Conservation (phyloP, 106 monocot species). For the Amphibolis antarctica region DNA sequence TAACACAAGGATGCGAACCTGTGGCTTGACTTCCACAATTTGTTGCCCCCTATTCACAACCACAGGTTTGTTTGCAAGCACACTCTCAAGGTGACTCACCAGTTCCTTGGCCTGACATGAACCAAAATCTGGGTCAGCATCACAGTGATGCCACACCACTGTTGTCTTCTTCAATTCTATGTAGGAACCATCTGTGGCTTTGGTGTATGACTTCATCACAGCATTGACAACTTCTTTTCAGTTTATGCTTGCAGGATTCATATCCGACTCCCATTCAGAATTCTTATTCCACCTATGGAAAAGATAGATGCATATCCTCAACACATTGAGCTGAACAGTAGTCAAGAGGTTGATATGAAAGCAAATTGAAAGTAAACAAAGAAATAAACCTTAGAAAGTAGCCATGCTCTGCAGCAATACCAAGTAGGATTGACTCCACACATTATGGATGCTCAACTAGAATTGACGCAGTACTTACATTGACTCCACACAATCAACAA, state of each 20-base stretch:
- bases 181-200: constrained; percentile 53
- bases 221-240: constrained; percentile 55
- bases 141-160: constrained; percentile 42
- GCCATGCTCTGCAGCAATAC: constrained; percentile 67
- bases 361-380: no score
- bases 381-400: constrained; percentile 40
- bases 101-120: constrained; percentile 24
- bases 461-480: no score
- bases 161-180: constrained; percentile 56
- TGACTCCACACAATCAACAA: no score
- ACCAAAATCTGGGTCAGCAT: constrained; percentile 23
- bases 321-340: not conserved
- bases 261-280: constrained; percentile 40
- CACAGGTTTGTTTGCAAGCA: constrained; percentile 33
- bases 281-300: constrained; percentile 22
- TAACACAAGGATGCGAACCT: no score
- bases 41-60: constrained; percentile 20
- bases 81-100: constrained; percentile 31
- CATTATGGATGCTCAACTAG: no score
- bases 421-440: no score
- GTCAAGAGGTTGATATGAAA: not conserved
- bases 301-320: not conserved
- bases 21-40: constrained; percentile 18
- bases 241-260: constrained; percentile 17
- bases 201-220: constrained; percentile 49